A percentile compares a stretch with the other conserved stretches of the same genome.
These are phyloP conservation scores for Cryphonectria radicalis DNA, from an alignment of 2,329 filamentous ascomycete species.

Conservation along the genomic window DNA sequence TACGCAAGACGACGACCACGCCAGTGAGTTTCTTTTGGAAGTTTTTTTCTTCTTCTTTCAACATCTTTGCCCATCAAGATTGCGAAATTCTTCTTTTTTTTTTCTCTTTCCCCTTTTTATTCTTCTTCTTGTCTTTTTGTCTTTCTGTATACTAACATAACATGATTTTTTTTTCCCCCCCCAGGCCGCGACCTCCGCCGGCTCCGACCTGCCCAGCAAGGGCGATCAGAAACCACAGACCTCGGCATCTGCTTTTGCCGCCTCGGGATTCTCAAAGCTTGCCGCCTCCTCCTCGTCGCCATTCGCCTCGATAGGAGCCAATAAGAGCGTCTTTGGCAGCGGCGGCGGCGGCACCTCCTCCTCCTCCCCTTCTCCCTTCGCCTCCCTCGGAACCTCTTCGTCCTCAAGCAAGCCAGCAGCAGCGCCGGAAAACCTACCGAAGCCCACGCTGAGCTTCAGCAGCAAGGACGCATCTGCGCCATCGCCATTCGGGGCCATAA, in stretches of 20 bases:
- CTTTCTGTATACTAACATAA: constrained; percentile 13
- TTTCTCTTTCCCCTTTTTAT: too few relatives aligned
- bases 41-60: too few relatives aligned
- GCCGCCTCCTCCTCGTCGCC: constrained; percentile 64
- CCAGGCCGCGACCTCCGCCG: constrained; percentile 33
- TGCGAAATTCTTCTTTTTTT: neutral
- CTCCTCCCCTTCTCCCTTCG: constrained; percentile 45
- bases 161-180: too few relatives aligned
- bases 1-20: constrained; percentile 10
- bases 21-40: constrained; percentile 19
- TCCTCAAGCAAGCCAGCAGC: constrained; percentile 31
- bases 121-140: neutral
- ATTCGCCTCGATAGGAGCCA: constrained; percentile 60
- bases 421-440: constrained; percentile 36
- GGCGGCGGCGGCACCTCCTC: constrained; percentile 47
- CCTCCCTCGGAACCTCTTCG: constrained; percentile 39
- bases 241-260: constrained; percentile 67
- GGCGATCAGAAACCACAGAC: constrained; percentile 44
- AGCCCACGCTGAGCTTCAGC: constrained; percentile 56
- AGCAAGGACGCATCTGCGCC: constrained; percentile 39
- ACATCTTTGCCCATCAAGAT: neutral
- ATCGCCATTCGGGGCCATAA: constrained; percentile 55
- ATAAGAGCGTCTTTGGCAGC: constrained; percentile 56
- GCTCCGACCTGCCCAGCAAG: constrained; percentile 33
- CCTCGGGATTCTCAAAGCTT: constrained; percentile 70